Evolutionary conservation across 2,329 filamentous ascomycete species (phyloP), one percentile per base, ranked within the genome.

Genomic region (Claviceps monticola): DNA sequence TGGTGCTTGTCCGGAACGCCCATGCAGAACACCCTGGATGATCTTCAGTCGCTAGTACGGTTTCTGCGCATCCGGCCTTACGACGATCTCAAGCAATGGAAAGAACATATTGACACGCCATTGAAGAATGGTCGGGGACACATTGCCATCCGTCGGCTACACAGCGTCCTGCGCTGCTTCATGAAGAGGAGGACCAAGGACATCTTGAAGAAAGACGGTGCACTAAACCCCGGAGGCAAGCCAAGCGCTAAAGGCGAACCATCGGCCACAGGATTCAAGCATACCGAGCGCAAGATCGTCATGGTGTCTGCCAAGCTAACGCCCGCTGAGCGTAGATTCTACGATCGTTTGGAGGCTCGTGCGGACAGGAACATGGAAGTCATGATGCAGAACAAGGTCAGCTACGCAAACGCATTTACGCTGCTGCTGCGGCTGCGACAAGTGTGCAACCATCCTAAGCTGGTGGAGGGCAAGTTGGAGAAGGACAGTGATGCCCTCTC

Each of bases 121-220:
- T 80, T 98, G 78, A 95, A 91, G 71, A 88, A 86, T 55, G 90
- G 90, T 7, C 84, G 86, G 55, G 93, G 91, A 11, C 86, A 90
- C 51, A 78, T 97, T 53, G 91, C 93, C 16, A 94, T 98, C 64
- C 79, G 83, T 49, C 80, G 93, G 45, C 73, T 98, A 36, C 89
- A 95, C 58, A 82, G 85, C 52, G 82, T 95, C 55, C 72, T 98
- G 4, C 84, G 86, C 51, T 91, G 89, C 51, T 95, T 95, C 70
- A 98, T 98, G 93, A 95, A 97, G 72, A 83, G 93, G n/a, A 82
- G 93, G 43, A 97, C 90, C 8, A 98, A 98, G 68, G 89, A 95
- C 21, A 88, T 98, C n/a, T 71, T 98, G 55, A 95, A 93, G 68
- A 78, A 88, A 59, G 88, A 88, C 11, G 87, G 88, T 11, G 88